Percentiles rank a stretch among this genome's conserved stretches.
These are phyloP conservation scores for Naegleria fowleri DNA, from an alignment of 208 protist genomes.

Conservation along the genomic window DNA sequence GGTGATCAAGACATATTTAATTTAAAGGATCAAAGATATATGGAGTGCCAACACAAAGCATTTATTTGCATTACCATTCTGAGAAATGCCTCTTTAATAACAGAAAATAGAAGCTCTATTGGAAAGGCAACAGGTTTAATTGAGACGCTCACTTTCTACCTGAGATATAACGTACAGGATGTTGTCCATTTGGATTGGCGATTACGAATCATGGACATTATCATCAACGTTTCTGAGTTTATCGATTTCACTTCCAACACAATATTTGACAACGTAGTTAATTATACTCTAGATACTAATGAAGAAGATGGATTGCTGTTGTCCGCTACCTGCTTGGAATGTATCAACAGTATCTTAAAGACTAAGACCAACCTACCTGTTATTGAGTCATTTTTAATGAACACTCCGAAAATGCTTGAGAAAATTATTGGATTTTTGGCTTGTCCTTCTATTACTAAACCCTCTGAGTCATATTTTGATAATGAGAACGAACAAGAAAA, in stretches of 20 bases:
- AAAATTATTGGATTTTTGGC: neutral
- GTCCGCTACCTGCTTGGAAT: neutral
- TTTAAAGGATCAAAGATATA: neutral
- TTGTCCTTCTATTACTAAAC: neutral
- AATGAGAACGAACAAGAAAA: neutral
- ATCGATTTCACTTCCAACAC: neutral
- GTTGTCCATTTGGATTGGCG: neutral
- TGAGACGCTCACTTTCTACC: neutral
- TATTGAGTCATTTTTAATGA: neutral
- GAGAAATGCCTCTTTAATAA: neutral
- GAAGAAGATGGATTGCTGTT: neutral
- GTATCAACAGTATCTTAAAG: neutral
- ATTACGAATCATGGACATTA: neutral
- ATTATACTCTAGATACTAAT: neutral
- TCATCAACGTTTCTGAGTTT: neutral
- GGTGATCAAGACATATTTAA: neutral
- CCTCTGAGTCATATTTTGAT: neutral
- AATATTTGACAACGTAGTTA: neutral
- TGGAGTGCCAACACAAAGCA: neutral
- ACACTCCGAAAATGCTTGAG: neutral
- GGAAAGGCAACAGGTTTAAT: neutral
- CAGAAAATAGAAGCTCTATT: neutral
- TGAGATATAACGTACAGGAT: neutral
- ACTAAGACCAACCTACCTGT: neutral
- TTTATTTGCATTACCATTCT: neutral